Percentiles rank a stretch among this genome's conserved stretches.
Conservation (phyloP, 2,329 filamentous ascomycete genomes). For the Neonectria neomacrospora region DNA sequence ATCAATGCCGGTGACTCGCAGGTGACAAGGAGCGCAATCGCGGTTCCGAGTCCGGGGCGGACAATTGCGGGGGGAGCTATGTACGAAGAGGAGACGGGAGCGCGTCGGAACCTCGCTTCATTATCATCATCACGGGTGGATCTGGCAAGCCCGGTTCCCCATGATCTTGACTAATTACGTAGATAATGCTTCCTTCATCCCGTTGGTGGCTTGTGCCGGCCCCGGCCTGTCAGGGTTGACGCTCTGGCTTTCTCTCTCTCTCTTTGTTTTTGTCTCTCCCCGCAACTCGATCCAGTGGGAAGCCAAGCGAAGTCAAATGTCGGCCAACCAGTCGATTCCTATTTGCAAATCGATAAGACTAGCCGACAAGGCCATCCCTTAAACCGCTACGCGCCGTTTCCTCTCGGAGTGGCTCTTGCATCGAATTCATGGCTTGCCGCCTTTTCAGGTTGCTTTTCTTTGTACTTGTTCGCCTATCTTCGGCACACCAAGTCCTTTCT, state of each 20-base stretch:
- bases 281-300: background rate
- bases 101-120: slow-evolving; percentile 2
- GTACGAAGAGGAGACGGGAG: background rate
- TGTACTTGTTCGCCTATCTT: background rate
- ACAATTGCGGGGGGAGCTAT: slow-evolving; percentile 29
- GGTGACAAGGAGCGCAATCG: slow-evolving; percentile 26
- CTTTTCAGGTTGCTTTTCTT: background rate
- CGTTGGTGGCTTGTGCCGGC: background rate
- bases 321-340: slow-evolving; percentile 25
- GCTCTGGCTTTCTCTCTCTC: background rate
- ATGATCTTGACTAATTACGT: slow-evolving; percentile 1
- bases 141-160: background rate
- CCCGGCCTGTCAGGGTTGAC: background rate
- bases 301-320: background rate
- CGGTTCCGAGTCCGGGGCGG: slow-evolving; percentile 25
- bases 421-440: background rate
- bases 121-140: background rate
- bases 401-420: background rate
- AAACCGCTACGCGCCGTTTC: background rate
- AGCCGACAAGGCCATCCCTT: background rate
- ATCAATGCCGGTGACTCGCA: slow-evolving; percentile 27
- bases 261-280: background rate
- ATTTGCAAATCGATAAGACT: slow-evolving; percentile 26
- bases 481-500: background rate
- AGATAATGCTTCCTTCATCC: background rate